Conservation (phyloP, 2,329 filamentous ascomycete genomes). For the Chaetoscypha palmicola region DNA sequence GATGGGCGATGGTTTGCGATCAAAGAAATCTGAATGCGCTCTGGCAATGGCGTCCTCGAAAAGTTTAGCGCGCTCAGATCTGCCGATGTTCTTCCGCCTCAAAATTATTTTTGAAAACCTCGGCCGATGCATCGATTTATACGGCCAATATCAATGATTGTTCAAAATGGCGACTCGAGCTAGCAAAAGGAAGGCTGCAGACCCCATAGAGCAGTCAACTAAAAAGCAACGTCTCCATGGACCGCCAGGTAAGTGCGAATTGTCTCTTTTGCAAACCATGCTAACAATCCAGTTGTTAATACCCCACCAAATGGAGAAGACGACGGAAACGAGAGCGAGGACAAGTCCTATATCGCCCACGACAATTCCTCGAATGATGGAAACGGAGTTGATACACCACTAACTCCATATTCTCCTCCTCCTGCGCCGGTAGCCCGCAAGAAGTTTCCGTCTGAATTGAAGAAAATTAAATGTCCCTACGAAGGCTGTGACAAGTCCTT, state of each 20-base stretch:
- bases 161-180: constrained; percentile 20
- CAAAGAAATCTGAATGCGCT: constrained; percentile 20
- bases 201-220: constrained; percentile 11
- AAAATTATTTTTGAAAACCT: constrained; percentile 4
- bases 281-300: background rate
- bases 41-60: background rate
- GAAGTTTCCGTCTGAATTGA: constrained; percentile 62
- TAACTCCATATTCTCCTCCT: constrained; percentile 12
- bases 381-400: constrained; percentile 37
- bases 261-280: background rate
- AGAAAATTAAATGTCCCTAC: constrained; percentile 70
- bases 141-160: too few species aligned
- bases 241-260: constrained; percentile 11
- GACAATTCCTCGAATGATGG: constrained; percentile 28
- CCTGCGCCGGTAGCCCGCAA: constrained; percentile 41
- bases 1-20: constrained; percentile 2
- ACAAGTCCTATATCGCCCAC: constrained; percentile 22
- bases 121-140: too few species aligned
- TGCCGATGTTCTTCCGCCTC: constrained; percentile 6
- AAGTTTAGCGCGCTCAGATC: constrained; percentile 26
- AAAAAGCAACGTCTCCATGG: constrained; percentile 22
- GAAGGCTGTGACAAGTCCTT: constrained; percentile 74
- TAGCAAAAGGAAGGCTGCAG: constrained; percentile 21
- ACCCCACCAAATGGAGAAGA: constrained; percentile 34
- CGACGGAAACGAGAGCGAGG: constrained; percentile 29